Base-by-base conservation (phyloP, 352 stramenopile species). In the Paralagenidium karlingii region DNA sequence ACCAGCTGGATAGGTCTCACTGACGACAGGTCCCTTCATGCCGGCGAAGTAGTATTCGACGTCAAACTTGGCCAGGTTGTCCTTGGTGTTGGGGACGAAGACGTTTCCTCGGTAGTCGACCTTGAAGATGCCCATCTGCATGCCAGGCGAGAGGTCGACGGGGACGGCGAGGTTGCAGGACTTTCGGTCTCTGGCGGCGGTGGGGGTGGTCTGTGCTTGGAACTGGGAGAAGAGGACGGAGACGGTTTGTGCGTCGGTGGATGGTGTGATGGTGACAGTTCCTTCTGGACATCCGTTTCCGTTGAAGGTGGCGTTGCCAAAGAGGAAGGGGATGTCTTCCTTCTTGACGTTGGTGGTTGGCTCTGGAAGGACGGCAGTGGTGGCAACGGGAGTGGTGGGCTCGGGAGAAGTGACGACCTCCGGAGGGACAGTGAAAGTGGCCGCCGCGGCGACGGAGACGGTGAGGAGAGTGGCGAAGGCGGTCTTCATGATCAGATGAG, bases 11-110 rank as follows among this genome's bases (percentile, higher is more conserved):
- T 69, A 74, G 24, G 53, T 65, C 30, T 74, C 38, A 26, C 32
- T 40, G 11, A 49, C 44, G 0, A 48, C 29, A 3, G 62, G 62
- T 5, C 62, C 62, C 13, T 53, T 49, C 27, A 65, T 50, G 13
- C 62, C 62, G 15, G 62, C 62, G 15, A 75, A 70, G 53, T 68
- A 75, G 40, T 75, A 75, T 43, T 75, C 59, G n/a, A 58, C 58
- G 29, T 74, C 49, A 34, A 69, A 74, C 47, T 69, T 55, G 10
- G 49, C 62, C 30, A 53, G 60, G 5, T 58, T 54, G 11, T 53
- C 53, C 30, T 51, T 61, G 6, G 30, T 39, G 22, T 48, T 53
- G 3, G 62, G 58, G 1, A 74, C 62, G 38, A 53, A 63, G n/a
- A 43, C 60, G 37, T 70, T 67, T 27, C 60, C 60, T 16, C 60